Conservation (phyloP, 2,329 filamentous ascomycete genomes). For the Ophiostoma pallidulum region DNA sequence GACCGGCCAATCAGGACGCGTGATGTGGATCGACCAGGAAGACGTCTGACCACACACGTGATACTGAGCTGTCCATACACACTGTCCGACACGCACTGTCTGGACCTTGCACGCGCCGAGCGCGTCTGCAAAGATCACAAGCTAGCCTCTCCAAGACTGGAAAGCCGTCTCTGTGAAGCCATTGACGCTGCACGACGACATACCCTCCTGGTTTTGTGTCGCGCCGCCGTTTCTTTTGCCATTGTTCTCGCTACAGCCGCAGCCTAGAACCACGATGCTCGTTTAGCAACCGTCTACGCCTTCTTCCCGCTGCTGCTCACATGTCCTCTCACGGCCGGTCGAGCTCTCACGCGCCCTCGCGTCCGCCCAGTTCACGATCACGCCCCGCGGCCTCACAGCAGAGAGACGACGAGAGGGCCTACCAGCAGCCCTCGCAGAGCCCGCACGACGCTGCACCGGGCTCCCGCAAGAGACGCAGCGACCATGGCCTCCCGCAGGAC, state of each 20-base stretch:
- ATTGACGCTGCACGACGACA: not conserved
- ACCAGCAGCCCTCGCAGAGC: slow-evolving; percentile 21
- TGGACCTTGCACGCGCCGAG: slow-evolving; percentile 6
- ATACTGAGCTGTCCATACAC: too few species aligned
- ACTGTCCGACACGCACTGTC: slow-evolving; percentile 10
- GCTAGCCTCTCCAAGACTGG: not conserved
- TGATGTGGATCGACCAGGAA: too few species aligned
- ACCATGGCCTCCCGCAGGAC: slow-evolving; percentile 22
- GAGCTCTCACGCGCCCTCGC: slow-evolving; percentile 38
- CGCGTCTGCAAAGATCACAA: slow-evolving; percentile 7
- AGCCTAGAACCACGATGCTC: slow-evolving; percentile 6
- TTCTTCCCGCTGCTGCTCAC: not conserved
- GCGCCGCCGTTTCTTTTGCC: not conserved
- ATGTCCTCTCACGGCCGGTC: slow-evolving; percentile 14
- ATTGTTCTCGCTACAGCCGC: not conserved
- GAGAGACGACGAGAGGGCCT: slow-evolving; percentile 18
- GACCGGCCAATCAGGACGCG: not conserved
- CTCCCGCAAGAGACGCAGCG: slow-evolving; percentile 10
- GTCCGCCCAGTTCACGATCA: slow-evolving; percentile 25
- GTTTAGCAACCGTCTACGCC: not conserved
- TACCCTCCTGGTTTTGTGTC: not conserved
- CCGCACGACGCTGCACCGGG: slow-evolving; percentile 30
- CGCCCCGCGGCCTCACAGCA: slow-evolving; percentile 20
- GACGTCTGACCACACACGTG: too few species aligned
- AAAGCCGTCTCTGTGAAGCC: not conserved